Conservation (phyloP, 768 basidiomycete species). For the Antrodiella citrinella region DNA sequence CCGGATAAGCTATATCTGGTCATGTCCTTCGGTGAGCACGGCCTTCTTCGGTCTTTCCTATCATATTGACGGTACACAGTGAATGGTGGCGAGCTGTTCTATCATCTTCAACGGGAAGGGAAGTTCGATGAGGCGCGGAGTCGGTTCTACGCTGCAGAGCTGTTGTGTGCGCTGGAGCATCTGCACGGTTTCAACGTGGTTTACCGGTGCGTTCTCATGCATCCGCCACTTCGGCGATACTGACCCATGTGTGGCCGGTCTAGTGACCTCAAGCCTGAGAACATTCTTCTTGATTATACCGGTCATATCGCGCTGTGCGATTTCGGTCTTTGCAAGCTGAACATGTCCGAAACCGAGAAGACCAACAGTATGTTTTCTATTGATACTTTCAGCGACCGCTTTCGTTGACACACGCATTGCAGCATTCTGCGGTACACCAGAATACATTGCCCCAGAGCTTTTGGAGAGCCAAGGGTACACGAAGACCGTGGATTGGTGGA, state of each 20-base stretch:
- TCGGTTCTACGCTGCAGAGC: constrained; percentile 96
- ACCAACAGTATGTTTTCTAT: constrained; percentile 69
- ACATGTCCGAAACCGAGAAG: constrained; percentile 97
- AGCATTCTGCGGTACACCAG: constrained; percentile 98
- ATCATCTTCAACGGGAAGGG: constrained; percentile 93
- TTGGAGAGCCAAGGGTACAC: constrained; percentile 96
- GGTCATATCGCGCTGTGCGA: constrained; percentile 98
- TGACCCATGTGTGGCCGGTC: constrained; percentile 1
- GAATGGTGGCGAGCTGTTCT: constrained; percentile 96
- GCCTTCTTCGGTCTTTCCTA: not conserved
- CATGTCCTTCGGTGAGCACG: constrained; percentile 79
- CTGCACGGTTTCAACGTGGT: constrained; percentile 97
- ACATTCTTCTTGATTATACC: constrained; percentile 94
- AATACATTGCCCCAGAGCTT: constrained; percentile 97
- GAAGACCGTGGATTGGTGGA: constrained; percentile 99
- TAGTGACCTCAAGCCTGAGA: constrained; percentile 90
- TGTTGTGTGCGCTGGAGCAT: constrained; percentile 92
- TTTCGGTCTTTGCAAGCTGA: constrained; percentile 93
- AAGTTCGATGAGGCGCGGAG: constrained; percentile 92
- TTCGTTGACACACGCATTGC: constrained; percentile 7
- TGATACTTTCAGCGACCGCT: constrained; percentile 5
- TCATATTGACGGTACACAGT: constrained; percentile 36
- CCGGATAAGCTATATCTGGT: constrained; percentile 96
- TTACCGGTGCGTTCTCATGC: constrained; percentile 60
- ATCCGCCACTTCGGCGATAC: constrained; percentile 1